These are phyloP conservation scores for Megacollybia platyphylla DNA, from an alignment of 1,284 basidiomycete species.

Conservation along the genomic window DNA sequence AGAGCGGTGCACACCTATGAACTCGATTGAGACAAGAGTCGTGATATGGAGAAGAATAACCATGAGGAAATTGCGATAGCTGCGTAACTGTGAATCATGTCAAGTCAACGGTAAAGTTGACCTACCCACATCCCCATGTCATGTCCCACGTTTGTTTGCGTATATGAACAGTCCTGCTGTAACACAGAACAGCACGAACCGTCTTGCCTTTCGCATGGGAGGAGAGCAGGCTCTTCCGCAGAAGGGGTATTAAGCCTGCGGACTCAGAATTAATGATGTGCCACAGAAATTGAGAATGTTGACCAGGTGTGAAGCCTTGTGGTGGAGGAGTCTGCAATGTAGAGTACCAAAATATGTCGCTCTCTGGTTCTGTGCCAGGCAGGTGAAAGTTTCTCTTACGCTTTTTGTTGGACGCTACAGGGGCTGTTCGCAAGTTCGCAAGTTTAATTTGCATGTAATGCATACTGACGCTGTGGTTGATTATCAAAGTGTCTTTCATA, in stretches of 20 bases:
- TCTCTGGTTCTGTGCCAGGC: conserved; percentile 8
- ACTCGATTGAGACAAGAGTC: no score
- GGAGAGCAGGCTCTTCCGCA: conserved; percentile 42
- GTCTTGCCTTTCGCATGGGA: conserved; percentile 40
- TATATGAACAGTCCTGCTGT: conserved; percentile 50
- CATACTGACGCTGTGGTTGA: conserved; percentile 2
- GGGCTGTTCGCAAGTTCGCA: neutral
- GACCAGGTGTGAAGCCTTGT: conserved; percentile 56
- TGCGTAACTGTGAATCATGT: conserved; percentile 14
- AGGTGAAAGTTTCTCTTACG: neutral
- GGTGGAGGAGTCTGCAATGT: conserved; percentile 38
- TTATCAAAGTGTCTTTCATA: conserved; percentile 32
- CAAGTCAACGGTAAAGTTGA: neutral
- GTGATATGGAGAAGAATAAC: conserved; percentile 5
- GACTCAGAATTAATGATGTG: neutral
- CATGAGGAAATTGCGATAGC: conserved; percentile 86
- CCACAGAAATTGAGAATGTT: neutral
- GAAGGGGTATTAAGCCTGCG: conserved; percentile 54
- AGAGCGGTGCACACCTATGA: conserved; percentile 44
- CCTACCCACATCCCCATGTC: conserved; percentile 67
- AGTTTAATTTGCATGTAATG: neutral
- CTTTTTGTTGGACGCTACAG: neutral
- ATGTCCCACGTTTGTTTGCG: conserved; percentile 41
- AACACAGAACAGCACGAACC: conserved; percentile 53
- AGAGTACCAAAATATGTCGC: conserved; percentile 57